Base-by-base conservation (phyloP, 2,329 filamentous ascomycete species). In the Diaporthe longicolla region DNA sequence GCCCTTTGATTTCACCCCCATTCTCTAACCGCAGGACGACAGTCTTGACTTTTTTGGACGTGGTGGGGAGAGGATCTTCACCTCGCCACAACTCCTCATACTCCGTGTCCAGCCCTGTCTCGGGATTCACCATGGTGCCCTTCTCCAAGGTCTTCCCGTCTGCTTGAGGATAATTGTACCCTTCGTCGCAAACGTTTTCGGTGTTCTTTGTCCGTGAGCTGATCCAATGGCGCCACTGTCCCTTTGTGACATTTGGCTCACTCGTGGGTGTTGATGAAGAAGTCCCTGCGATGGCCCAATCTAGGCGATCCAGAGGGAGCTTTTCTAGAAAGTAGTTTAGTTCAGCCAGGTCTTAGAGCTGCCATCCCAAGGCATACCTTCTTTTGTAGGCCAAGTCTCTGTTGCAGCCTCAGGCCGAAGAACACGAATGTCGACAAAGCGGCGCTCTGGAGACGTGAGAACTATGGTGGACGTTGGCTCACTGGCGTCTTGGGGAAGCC, bases 401-500 rank as follows among this genome's bases (percentile, higher is more conserved):
- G 50, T 54, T 54, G 50, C 50, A 54, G 13, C n/a, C 50, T 54
- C 50, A 11, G 50, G n/a, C 24, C 50, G 50, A 54, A 54, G 24
- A n/a, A 54, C 24, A 3, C 50, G 50, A 5, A 54, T 54, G 50
- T 54, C 50, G 50, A 54, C 50, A 54, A 54, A 54, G 24, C 50
- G 50, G 50, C 50, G 50, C 50, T 54, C 50, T 26, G 50, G 50
- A 26, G 50, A 54, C n/a, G 50, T 54, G 24, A 54, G 50, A 54
- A 54, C 50, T 54, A 54, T 54, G 50, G 50, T 54, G 50, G 50
- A 54, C 24, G 50, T 54, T 54, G 50, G 50, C 50, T 54, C 50
- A 54, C n/a, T 54, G 50, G 50, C 50, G 13, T 54, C 50, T 54
- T 54, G 50, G 50, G 50, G 50, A 4, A 54, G 50, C 50, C 50